Base-by-base conservation (phyloP, 2,329 filamentous ascomycete species). In the Pleomassaria siparia region DNA sequence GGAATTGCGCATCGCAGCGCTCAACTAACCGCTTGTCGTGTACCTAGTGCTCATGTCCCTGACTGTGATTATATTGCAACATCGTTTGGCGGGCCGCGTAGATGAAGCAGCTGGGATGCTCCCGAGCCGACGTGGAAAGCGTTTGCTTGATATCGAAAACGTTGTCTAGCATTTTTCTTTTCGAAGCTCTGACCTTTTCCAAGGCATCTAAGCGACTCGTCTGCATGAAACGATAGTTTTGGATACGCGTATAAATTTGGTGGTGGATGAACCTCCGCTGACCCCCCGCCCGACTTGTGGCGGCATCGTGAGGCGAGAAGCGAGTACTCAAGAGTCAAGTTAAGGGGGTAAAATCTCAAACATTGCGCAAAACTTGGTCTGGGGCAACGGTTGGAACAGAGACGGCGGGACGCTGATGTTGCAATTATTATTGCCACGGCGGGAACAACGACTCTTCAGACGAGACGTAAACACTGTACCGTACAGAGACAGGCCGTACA, bases 161-260 rank as follows among this genome's bases (percentile, higher is more conserved):
- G 20, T 36, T 33, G 36, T 26, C 18, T 40, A 28, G 42, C 29
- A 40, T 30, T 33, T 40, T 40, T 37, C 35, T 51, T 43, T 35
- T 32, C 24, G 25, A 24, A 18, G 35, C 33, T n/a, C 39, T 40
- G 29, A 49, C 42, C 15, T 47, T n/a, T n/a, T 44, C 40, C 51
- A 47, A 28, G 43, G 6, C 21, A 36, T 7, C 16, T n/a, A 37
- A 20, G 30, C 49, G 51, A 50, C 35, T 55, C 46, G 50, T 53
- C 49, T 47, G 57, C 46, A 36, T 60, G 57, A 65, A 65, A 64
- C 62, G 43, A 60, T 58, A 56, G 56, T 52, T 43, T 35, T 51
- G 21, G 15, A 49, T 42, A 40, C 21, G 42, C 28, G 42, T 37
- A 44, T 37, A 22, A n/a, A 16, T 20, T 11, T n/a, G 16, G 32